Conservation (phyloP, 73 alveolate genomes). For the Urostyla sp. region DNA sequence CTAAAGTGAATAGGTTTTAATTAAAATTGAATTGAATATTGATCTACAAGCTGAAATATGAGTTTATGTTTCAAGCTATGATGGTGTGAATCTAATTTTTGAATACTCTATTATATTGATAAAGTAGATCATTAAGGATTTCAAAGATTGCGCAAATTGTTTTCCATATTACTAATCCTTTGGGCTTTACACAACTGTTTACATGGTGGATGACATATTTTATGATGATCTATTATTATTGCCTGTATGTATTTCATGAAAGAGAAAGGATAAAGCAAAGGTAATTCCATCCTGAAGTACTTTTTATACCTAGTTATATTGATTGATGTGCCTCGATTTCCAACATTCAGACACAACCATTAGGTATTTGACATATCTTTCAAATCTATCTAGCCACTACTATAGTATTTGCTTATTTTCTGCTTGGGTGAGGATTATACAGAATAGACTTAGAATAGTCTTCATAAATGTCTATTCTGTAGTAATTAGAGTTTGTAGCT, state of each 20-base stretch:
- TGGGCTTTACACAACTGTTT: slow-evolving; percentile 26
- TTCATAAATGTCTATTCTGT: slow-evolving; percentile 51
- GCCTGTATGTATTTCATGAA: slow-evolving; percentile 54
- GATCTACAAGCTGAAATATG: slow-evolving; percentile 57
- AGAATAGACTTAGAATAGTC: slow-evolving; percentile 42
- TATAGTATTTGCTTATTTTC: not conserved
- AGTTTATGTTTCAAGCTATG: slow-evolving; percentile 30
- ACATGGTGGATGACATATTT: not conserved
- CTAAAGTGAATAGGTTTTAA: not conserved
- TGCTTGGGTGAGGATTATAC: slow-evolving; percentile 40
- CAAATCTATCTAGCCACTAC: slow-evolving; percentile 57
- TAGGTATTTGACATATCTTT: slow-evolving; percentile 45
- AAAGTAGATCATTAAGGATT: slow-evolving; percentile 52
- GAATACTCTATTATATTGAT: slow-evolving; percentile 49
- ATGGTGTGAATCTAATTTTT: slow-evolving; percentile 51
- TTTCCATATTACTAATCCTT: slow-evolving; percentile 32
- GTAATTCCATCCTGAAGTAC: slow-evolving; percentile 48
- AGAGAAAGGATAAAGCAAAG: slow-evolving; percentile 59
- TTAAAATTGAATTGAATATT: not conserved
- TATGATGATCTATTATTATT: not conserved
- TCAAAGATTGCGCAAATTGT: slow-evolving; percentile 34
- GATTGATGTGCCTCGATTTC: slow-evolving; percentile 25
- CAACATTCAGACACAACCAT: slow-evolving; percentile 62
- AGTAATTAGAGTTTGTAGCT: not conserved
- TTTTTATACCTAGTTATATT: slow-evolving; percentile 17